Conservation (phyloP, 768 basidiomycete species). For the Xanthoconium purpureum region DNA sequence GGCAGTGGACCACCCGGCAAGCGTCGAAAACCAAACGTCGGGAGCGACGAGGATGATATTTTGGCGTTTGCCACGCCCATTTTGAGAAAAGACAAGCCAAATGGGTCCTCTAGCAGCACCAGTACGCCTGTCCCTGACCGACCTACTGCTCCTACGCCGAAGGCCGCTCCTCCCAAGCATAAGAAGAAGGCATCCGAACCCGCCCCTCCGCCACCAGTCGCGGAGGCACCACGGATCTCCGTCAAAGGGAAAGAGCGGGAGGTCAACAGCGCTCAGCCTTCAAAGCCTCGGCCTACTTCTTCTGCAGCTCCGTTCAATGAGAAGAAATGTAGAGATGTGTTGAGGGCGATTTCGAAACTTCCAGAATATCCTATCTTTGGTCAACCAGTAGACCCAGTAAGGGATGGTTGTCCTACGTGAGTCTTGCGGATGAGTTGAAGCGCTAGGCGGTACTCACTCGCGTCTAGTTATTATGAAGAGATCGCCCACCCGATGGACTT, state of each 20-base stretch:
- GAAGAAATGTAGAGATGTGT: constrained; percentile 76
- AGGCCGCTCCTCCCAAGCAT: constrained; percentile 31
- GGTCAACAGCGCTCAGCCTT: constrained; percentile 30
- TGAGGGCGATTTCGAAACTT: constrained; percentile 57
- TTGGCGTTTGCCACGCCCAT: constrained; percentile 56
- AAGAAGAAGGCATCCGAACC: constrained; percentile 44
- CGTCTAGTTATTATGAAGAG: constrained; percentile 81
- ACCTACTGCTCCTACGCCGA: constrained; percentile 26
- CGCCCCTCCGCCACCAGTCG: constrained; percentile 9
- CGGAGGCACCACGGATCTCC: constrained; percentile 39
- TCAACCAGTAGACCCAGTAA: constrained; percentile 77
- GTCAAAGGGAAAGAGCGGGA: constrained; percentile 79
- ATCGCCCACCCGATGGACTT: constrained; percentile 94
- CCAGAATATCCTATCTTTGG: constrained; percentile 73
- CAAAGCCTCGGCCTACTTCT: constrained; percentile 39
- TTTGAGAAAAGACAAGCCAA: constrained; percentile 49
- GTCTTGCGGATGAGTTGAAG: constrained; percentile 28
- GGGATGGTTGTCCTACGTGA: constrained; percentile 89
- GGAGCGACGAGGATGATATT: constrained; percentile 58
- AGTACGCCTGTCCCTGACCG: constrained; percentile 40
- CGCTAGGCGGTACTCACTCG: neutral
- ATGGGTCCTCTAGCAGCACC: constrained; percentile 37
- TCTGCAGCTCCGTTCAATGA: constrained; percentile 61
- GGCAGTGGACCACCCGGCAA: constrained; percentile 44
- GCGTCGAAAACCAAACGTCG: constrained; percentile 50